phyloP scores from a whole-genome alignment of 192 early-diverging fungal genomes.

The Phlyctochytrium arcticum region DNA sequence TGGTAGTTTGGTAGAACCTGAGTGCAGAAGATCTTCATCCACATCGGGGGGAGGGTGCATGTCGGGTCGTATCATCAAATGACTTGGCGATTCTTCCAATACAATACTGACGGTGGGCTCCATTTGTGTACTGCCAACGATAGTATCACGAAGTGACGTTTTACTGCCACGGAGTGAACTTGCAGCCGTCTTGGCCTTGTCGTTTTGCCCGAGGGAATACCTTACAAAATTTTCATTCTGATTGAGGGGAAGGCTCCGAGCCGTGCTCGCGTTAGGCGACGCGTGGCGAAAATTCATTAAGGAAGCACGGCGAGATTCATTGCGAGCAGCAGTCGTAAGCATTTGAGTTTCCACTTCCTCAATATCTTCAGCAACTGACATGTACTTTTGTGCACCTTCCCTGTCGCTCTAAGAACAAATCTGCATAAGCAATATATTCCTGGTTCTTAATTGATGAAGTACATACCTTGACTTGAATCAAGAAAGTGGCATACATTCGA shows the following conservation, averaged over 20 bases:
- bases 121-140: not conserved
- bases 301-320: not conserved
- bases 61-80: too few relatives aligned
- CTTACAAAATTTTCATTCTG: too few relatives aligned
- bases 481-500: constrained; percentile 24
- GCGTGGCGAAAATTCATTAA: too few relatives aligned
- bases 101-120: not conserved
- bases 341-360: constrained; percentile 17
- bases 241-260: too few relatives aligned
- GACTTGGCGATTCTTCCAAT: not conserved
- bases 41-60: too few relatives aligned
- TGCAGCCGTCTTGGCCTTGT: too few relatives aligned
- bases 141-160: too few relatives aligned
- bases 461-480: constrained; percentile 30
- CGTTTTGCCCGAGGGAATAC: too few relatives aligned
- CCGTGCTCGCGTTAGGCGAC: too few relatives aligned
- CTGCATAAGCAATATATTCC: not conserved
- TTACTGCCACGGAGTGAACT: too few relatives aligned
- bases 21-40: too few relatives aligned
- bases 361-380: constrained; percentile 20
- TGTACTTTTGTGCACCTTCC: constrained; percentile 9
- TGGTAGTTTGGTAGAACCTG: too few relatives aligned
- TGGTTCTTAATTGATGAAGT: not conserved
- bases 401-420: constrained; percentile 26
- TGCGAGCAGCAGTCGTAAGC: not conserved